Base-by-base conservation (phyloP, 129 eudicot species). In the Artemisia tridentata region DNA sequence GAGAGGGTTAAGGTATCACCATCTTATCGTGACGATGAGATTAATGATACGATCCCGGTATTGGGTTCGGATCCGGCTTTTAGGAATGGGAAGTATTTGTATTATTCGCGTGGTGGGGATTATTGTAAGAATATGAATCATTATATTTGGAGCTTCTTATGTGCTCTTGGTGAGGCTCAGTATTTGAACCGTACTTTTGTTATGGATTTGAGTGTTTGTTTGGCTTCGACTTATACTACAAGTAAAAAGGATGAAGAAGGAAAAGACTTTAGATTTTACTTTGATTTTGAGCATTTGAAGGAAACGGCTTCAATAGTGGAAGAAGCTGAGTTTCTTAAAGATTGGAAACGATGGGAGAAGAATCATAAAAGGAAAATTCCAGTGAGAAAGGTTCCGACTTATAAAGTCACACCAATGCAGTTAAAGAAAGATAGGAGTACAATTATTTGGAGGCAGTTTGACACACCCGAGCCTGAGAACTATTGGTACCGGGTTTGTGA, bases 401-500 rank as follows among this genome's bases (percentile, higher is more conserved):
- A 90, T 64, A 95, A 87, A 75, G 85, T 83, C 65, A 82, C 93
- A 11, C 99, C 99, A 2, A 84, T 84, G 97, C 97, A 95, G 69
- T 77, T 95, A 16, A 84, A 75, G 82, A 90, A 88, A 68, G 99
- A 95, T 65, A 90, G 58, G 21, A 84, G 91, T 81, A 84, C 96
- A 21, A 81, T 95, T 31, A 84, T 95, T 7, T 95, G 97, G 97
- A 81, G 99, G 72, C 92, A 90, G 5, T 95, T 95, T 71, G 97
- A 95, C 72, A 86, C 85, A 38, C 97, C 99, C 6, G 97, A 95
- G 79, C 99, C 96, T 0, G 99, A 95, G 41, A 95, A 93, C 74
- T 93, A 93, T 47, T 90, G 99, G 99, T 93, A 89, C 55, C 79
- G 96, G 54, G 99, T 95, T 57, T 90, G 99, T 74, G 99, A 95